Conservation (phyloP, 805 yeast species). For the Scheffersomyces stipitis region DNA sequence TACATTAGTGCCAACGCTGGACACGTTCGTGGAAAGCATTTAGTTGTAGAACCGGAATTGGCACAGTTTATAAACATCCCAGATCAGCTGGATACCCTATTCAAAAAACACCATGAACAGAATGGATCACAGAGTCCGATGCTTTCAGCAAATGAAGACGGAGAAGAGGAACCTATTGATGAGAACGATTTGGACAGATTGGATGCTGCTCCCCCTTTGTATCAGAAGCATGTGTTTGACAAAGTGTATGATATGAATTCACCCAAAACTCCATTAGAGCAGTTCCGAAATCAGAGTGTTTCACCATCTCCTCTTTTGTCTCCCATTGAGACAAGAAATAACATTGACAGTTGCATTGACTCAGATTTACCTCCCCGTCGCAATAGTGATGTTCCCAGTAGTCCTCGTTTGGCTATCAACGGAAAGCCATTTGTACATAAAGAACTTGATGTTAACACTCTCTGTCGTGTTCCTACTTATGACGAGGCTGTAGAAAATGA, state of each 20-base stretch:
- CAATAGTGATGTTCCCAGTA: conserved; percentile 5
- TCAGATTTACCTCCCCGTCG: no score
- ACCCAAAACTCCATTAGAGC: conserved; percentile 38
- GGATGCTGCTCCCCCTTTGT: conserved; percentile 44
- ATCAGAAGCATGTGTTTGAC: conserved; percentile 39
- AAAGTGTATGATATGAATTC: conserved; percentile 34
- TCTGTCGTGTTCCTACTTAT: conserved; percentile 39
- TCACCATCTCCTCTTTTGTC: conserved; percentile 10
- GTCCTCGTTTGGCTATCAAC: not conserved
- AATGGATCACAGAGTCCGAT: conserved; percentile 2
- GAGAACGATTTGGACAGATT: conserved; percentile 23
- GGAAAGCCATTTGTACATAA: not conserved
- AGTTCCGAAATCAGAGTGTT: conserved; percentile 22
- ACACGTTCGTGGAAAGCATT: conserved; percentile 32
- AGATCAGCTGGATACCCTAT: conserved; percentile 26
- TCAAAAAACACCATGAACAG: conserved; percentile 21
- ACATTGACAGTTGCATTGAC: conserved; percentile 16
- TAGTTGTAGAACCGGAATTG: conserved; percentile 26
- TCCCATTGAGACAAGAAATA: conserved; percentile 12
- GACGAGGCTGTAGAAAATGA: conserved; percentile 41
- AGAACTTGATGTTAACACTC: conserved; percentile 21
- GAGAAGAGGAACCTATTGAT: conserved; percentile 16
- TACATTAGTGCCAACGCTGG: conserved; percentile 43
- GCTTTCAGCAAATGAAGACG: conserved; percentile 5
- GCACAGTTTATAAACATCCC: conserved; percentile 24